Evolutionary conservation across 805 yeast species (phyloP), one percentile per base, ranked within the genome.

Genomic region (Saturnispora mendoncae): DNA sequence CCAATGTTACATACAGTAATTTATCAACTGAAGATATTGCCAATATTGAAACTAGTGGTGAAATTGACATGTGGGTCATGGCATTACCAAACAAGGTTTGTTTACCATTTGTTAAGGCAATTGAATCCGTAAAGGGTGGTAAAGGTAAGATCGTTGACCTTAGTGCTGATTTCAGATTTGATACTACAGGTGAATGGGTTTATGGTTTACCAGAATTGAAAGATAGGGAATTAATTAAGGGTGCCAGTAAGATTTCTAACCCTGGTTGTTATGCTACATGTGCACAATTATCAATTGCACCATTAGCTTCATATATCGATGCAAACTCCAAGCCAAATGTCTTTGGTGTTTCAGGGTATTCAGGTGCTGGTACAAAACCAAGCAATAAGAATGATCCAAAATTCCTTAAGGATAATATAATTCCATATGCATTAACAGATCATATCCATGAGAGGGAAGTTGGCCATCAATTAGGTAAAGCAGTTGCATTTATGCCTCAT

Each of bases 211-310:
- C 99, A 7, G 99, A 92, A 65, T 72, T 92, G 55, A 78, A 75
- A 43, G 72, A 77, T 51, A 78, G 98, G 59, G 57, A 66, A 8
- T 57, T 57, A 9, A 83, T 92, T 52, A 74, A 83, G 28, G 56
- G 67, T 12, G 90, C 97, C 15, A 70, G 73, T 55, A 84, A 83
- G 59, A 84, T 92, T 47, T 80, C 97, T 4, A 92, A 92, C 66
- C 99, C 99, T 2, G 99, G 98, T 36, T 92, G 99, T 69, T 92
- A 88, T 60, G 97, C 98, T n/a, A 92, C 99, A 35, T 97, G 94
- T 44, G 92, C 97, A 12, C 97, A 92, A 68, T 65, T 87, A 20
- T 88, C 95, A 12, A 80, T 92, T 58, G 79, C 90, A 36, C 99
- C 98, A 27, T 68, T 92, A 53, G 64, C 72, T n/a, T 76, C 78